Evolutionary conservation across 768 basidiomycete species (phyloP).

Genomic region (Lentinula lateritia): DNA sequence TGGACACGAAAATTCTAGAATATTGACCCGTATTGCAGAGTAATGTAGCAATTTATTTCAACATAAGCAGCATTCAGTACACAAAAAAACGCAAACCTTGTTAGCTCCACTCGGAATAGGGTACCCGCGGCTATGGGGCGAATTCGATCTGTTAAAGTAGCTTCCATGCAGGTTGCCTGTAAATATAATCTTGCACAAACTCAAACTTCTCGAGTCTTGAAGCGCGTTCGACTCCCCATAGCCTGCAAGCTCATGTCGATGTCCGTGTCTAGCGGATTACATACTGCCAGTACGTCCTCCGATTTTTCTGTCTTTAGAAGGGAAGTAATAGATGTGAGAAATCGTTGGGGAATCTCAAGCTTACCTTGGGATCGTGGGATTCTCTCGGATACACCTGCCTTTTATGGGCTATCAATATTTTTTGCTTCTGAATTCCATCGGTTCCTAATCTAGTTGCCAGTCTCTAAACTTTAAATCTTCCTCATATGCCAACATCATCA

Average conservation of each 20-base stretch:
- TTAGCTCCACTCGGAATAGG: neutral
- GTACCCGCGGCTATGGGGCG: neutral
- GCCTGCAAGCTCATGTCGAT: neutral
- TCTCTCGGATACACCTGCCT: neutral
- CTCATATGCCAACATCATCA: constrained; percentile 1
- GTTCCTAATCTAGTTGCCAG: constrained; percentile 4
- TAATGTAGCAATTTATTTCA: neutral
- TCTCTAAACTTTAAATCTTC: neutral
- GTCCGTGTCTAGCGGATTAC: neutral
- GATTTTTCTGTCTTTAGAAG: neutral
- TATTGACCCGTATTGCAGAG: neutral
- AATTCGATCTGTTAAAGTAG: neutral
- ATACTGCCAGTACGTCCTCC: neutral
- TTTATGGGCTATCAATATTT: neutral
- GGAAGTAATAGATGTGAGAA: neutral
- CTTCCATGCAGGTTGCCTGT: neutral
- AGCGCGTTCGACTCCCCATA: neutral
- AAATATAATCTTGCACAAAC: neutral
- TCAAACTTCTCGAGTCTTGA: neutral
- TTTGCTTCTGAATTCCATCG: neutral
- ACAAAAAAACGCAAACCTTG: neutral
- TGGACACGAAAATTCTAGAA: neutral
- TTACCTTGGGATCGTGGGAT: neutral
- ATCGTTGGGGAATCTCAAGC: neutral
- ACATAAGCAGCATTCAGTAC: neutral